Evolutionary conservation across 78 protist genomes (phyloP).

Genomic region (Dictyostelium citrinum): DNA sequence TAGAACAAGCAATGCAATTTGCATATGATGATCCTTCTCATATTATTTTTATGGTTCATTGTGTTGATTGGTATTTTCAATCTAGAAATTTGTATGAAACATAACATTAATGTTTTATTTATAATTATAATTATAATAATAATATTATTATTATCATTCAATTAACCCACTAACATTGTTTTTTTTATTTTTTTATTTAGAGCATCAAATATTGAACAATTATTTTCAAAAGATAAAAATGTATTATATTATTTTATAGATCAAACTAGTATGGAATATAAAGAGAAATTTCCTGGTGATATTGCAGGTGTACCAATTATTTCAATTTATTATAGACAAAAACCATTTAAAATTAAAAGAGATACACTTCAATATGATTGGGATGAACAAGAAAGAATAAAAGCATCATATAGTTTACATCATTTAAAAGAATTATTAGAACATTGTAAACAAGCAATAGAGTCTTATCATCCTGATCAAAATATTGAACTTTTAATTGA

Average conservation of each 20-base stretch:
- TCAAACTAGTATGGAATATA: slow-evolving; percentile 31
- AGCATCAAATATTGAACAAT: not conserved
- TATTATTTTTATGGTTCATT: slow-evolving; percentile 35
- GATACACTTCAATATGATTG: slow-evolving; percentile 40
- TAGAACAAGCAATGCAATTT: not conserved
- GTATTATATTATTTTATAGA: slow-evolving; percentile 12
- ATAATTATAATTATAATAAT: not conserved
- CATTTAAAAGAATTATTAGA: not conserved
- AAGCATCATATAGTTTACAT: not conserved
- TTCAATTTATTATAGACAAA: slow-evolving; percentile 37
- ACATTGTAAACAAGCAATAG: slow-evolving; percentile 8
- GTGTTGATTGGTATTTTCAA: slow-evolving; percentile 52
- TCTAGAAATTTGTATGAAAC: slow-evolving; percentile 18
- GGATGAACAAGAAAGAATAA: slow-evolving; percentile 38
- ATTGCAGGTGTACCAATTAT: slow-evolving; percentile 54
- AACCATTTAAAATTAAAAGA: slow-evolving; percentile 40
- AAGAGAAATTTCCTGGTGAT: slow-evolving; percentile 16
- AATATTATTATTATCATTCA: not conserved
- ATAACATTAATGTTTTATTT: not conserved
- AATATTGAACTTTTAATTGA: slow-evolving; percentile 8
- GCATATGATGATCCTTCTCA: slow-evolving; percentile 63
- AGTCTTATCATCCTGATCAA: slow-evolving; percentile 1
- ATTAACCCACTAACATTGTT: too few species aligned
- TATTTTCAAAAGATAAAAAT: slow-evolving; percentile 37
- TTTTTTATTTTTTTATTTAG: slow-evolving; percentile 16